These are phyloP conservation scores for Theobroma grandiflorum DNA, from an alignment of 441 rosid genomes.

Conservation along the genomic window DNA sequence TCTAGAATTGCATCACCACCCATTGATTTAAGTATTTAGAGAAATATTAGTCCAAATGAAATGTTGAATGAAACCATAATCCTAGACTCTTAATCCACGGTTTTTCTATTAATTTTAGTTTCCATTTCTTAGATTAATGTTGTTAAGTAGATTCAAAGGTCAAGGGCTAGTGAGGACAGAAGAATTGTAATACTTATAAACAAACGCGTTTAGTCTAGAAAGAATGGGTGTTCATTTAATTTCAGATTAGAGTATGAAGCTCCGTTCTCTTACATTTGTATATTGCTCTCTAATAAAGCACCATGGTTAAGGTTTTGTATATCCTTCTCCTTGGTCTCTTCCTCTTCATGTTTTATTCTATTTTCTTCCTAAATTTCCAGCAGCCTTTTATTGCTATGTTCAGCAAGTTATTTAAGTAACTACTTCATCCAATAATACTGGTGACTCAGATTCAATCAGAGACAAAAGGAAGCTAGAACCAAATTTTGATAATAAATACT, in stretches of 20 bases:
- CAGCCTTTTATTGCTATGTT: not conserved
- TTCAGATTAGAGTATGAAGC: not conserved
- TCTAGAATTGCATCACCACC: no score
- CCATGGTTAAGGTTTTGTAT: not conserved
- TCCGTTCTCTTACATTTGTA: not conserved
- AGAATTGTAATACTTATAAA: not conserved
- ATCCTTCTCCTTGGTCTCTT: not conserved
- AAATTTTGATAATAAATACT: no score
- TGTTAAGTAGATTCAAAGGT: no score
- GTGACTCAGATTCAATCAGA: no score
- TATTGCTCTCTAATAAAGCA: not conserved
- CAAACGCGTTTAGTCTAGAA: not conserved
- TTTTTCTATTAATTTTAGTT: no score
- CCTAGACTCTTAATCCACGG: no score
- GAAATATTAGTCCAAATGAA: no score
- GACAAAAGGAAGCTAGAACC: no score
- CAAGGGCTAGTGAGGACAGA: not conserved
- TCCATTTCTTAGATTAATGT: no score
- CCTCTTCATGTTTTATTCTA: not conserved
- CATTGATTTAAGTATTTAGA: no score
- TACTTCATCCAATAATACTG: no score
- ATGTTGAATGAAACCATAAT: no score
- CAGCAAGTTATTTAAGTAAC: not conserved
- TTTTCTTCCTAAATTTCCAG: not conserved
- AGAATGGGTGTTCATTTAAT: not conserved